phyloP scores from a whole-genome alignment of 495 filamentous ascomycete genomes.

The Aspergillus sclerotiicarbonarius region DNA sequence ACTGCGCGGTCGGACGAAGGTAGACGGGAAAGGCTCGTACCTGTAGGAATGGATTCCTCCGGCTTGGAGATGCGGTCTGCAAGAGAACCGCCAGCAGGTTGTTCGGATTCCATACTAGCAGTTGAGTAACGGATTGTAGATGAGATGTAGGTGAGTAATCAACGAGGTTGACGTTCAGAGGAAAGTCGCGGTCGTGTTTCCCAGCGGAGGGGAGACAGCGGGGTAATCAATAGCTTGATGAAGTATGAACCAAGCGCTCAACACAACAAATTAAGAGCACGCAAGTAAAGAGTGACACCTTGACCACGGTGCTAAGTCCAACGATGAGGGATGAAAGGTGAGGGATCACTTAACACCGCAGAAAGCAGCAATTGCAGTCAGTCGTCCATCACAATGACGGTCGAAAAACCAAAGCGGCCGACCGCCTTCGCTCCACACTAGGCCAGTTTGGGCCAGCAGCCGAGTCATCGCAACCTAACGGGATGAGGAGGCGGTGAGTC shows the following conservation, averaged over 20 bases:
- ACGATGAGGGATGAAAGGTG: neutral
- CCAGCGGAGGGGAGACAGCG: neutral
- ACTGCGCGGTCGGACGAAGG: slow-evolving; percentile 12
- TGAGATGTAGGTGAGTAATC: neutral
- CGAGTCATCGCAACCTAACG: neutral
- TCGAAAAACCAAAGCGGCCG: slow-evolving; percentile 7
- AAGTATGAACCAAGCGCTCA: neutral
- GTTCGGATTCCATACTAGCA: slow-evolving; percentile 34
- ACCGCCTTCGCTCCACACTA: slow-evolving; percentile 2
- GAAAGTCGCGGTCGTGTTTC: neutral
- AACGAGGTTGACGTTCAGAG: neutral
- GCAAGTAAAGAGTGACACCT: neutral
- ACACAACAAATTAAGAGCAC: neutral
- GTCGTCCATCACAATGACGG: neutral
- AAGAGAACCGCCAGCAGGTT: slow-evolving; percentile 44
- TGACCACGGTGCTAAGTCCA: neutral
- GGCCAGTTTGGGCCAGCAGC: neutral
- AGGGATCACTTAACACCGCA: neutral
- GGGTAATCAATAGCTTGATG: slow-evolving; percentile 7
- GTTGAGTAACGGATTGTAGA: neutral
- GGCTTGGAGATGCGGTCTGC: slow-evolving; percentile 62
- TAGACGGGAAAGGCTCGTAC: slow-evolving; percentile 24
- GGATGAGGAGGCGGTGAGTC: slow-evolving; percentile 3
- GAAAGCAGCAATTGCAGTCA: neutral
- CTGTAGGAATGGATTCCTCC: slow-evolving; percentile 25